A percentile compares a stretch with the other conserved stretches of the same genome.
phyloP scores from a whole-genome alignment of 1,139 yeast genomes.

The Groenewaldozyma auringiensis region DNA sequence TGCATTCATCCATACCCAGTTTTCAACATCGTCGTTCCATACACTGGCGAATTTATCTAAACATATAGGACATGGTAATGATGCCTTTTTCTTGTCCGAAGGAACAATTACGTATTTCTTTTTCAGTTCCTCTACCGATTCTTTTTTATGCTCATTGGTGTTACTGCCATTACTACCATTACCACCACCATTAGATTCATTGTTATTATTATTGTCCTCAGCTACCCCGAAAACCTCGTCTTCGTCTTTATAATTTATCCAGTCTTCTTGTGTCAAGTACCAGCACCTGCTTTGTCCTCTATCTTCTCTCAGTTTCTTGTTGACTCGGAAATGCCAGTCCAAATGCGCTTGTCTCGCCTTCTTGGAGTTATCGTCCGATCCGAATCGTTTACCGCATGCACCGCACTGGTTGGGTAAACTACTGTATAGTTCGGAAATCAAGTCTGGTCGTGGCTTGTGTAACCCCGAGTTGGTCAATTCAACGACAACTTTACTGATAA shows the following conservation, averaged over 20 bases:
- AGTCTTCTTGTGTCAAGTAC: conserved; percentile 67
- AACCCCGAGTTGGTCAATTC: conserved; percentile 26
- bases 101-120: conserved; percentile 49
- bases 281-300: conserved; percentile 65
- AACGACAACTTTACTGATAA: conserved; percentile 14
- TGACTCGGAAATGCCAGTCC: conserved; percentile 96
- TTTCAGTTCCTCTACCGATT: conserved; percentile 19
- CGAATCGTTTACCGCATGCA: conserved; percentile 83
- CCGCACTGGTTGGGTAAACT: conserved; percentile 74
- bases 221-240: conserved; percentile 38
- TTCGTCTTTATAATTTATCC: conserved; percentile 69
- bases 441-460: conserved; percentile 27
- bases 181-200: conserved; percentile 9
- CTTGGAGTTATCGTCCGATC: conserved; percentile 52
- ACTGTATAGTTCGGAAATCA: conserved; percentile 41
- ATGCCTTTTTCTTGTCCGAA: conserved; percentile 55
- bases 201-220: conserved; percentile 15
- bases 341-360: conserved; percentile 55
- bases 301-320: conserved; percentile 60
- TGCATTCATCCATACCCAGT: conserved; percentile 93
- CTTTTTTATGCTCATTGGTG: conserved; percentile 10
- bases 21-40: conserved; percentile 84
- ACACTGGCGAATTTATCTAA: conserved; percentile 72
- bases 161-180: conserved; percentile 7
- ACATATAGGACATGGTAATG: conserved; percentile 76